Conservation (phyloP, 2,329 filamentous ascomycete species). For the Phaeosphaeriaceae sp. region DNA sequence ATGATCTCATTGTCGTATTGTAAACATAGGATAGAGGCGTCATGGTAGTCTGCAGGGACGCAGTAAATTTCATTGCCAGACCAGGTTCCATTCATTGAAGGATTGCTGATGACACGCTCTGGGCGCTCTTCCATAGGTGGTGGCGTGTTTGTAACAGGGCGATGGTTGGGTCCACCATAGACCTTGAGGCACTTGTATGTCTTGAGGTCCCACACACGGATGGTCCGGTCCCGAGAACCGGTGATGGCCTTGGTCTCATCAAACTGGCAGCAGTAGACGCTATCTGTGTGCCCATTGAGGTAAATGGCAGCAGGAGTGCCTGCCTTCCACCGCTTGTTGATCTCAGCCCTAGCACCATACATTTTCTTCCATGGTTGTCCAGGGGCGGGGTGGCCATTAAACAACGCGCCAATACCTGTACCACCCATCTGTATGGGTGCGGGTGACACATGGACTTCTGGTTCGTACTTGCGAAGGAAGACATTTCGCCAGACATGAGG, state of each 20-base stretch:
- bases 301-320: conserved; percentile 83
- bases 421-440: conserved; percentile 58
- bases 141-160: conserved; percentile 58
- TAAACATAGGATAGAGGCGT: conserved; percentile 90
- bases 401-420: conserved; percentile 59
- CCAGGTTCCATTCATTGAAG: conserved; percentile 55
- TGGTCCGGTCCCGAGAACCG: conserved; percentile 91
- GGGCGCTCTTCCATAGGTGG: conserved; percentile 50
- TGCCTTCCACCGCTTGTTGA: conserved; percentile 80
- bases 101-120: conserved; percentile 52
- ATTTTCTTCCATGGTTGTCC: conserved; percentile 83
- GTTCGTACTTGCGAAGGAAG: conserved; percentile 63
- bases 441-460: conserved; percentile 53
- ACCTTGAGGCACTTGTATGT: conserved; percentile 84
- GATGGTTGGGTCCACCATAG: conserved; percentile 76
- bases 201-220: conserved; percentile 94
- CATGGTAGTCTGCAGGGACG: conserved; percentile 69
- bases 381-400: conserved; percentile 54
- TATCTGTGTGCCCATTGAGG: conserved; percentile 91
- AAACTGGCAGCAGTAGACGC: conserved; percentile 97
- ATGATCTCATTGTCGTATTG: conserved; percentile 94
- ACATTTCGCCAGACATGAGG: conserved; percentile 67
- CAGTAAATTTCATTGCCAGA: conserved; percentile 56
- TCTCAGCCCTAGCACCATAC: conserved; percentile 75
- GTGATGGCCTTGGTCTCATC: conserved; percentile 98